These are phyloP conservation scores for Cymbopogon flexuosus DNA, from an alignment of 202 grass and related monocot genomes.

Conservation along the genomic window DNA sequence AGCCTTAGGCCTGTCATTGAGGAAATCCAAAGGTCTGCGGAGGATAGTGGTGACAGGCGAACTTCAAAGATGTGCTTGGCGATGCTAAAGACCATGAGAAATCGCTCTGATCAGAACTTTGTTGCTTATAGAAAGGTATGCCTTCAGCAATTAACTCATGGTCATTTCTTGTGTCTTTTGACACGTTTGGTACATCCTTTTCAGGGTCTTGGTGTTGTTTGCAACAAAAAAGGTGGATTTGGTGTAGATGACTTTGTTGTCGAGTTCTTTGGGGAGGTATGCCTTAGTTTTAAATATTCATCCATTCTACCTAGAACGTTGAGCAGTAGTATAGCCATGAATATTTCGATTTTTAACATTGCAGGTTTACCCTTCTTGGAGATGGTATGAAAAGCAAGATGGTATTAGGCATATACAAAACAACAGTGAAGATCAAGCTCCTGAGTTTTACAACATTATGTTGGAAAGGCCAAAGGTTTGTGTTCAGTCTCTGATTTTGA, in stretches of 20 bases:
- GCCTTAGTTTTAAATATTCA: conserved; percentile 11
- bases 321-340: not conserved
- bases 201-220: conserved; percentile 98
- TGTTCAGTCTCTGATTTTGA: not conserved
- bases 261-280: conserved; percentile 96
- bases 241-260: conserved; percentile 87
- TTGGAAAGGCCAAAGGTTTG: conserved; percentile 97
- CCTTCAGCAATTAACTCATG: conserved; percentile 5
- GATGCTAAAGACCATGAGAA: conserved; percentile 71
- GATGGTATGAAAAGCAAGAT: conserved; percentile 99
- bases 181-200: conserved; percentile 23
- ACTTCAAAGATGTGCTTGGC: conserved; percentile 65
- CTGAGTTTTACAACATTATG: conserved; percentile 99
- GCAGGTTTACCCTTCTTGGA: conserved; percentile 99
- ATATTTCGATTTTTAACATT: conserved; percentile 29
- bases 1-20: conserved; percentile 74
- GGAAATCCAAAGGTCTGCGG: conserved; percentile 70
- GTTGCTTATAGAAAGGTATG: conserved; percentile 95
- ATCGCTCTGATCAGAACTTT: conserved; percentile 72
- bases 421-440: conserved; percentile 88
- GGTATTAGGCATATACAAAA: conserved; percentile 95
- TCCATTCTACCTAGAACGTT: not conserved
- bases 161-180: conserved; percentile 19
- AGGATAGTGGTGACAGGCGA: conserved; percentile 55
- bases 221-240: conserved; percentile 89